phyloP scores from a whole-genome alignment of 345 rosid species.

The Stellera chamaejasme region DNA sequence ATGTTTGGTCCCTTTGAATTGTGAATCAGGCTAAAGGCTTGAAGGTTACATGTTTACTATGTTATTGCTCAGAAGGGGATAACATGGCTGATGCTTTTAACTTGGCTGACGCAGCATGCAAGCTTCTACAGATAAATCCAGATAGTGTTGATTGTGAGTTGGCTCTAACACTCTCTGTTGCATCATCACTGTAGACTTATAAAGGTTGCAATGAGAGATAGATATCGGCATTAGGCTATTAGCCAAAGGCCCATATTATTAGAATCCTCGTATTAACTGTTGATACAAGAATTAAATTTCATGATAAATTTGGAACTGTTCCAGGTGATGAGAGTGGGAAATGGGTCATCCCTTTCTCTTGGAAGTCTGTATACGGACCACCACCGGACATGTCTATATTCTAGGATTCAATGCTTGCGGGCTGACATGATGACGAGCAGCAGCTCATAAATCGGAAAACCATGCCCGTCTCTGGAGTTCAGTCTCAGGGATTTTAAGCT shows the following conservation, averaged over 20 bases:
- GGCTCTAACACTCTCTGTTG: not conserved
- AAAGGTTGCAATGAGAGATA: not conserved
- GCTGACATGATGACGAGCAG: not conserved
- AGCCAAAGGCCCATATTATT: too few species aligned
- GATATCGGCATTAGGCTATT: not conserved
- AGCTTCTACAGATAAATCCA: conserved; percentile 37
- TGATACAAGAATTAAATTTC: not conserved
- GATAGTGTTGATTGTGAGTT: conserved; percentile 41
- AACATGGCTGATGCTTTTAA: conserved; percentile 70
- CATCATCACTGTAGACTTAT: not conserved
- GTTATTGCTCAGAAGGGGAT: conserved; percentile 98
- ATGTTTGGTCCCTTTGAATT: not conserved
- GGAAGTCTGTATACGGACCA: conserved; percentile 79
- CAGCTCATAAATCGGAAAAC: too few species aligned
- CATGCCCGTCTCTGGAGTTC: too few species aligned
- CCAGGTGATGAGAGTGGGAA: conserved; percentile 51
- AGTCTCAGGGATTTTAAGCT: too few species aligned
- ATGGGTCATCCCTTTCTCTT: conserved; percentile 71
- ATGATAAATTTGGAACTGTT: conserved; percentile 3
- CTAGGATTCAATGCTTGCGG: conserved; percentile 17
- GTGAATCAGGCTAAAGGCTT: conserved; percentile 68
- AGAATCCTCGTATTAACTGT: too few species aligned
- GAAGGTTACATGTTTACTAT: conserved; percentile 72
- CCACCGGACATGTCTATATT: conserved; percentile 85
- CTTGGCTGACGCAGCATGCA: conserved; percentile 66